A percentile compares a stretch with the other conserved stretches of the same genome.
These are phyloP conservation scores for Penicillium brevicompactum DNA, from an alignment of 2,329 filamentous ascomycete species.

Conservation along the genomic window DNA sequence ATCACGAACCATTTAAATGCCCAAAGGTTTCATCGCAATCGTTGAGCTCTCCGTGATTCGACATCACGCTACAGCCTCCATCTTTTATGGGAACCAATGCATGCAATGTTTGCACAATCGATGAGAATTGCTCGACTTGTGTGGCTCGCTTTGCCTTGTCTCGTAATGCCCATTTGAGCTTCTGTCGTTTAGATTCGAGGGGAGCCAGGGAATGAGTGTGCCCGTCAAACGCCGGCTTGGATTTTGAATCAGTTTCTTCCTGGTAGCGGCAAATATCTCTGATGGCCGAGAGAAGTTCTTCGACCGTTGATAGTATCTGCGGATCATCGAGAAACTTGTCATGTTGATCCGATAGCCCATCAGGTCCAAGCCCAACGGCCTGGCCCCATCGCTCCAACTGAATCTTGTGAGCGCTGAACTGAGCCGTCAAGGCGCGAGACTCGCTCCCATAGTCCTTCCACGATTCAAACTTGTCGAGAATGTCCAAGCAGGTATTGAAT, in stretches of 20 bases:
- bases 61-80: no score
- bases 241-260: not conserved
- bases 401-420: constrained; percentile 10
- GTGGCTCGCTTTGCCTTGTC: constrained; percentile 1
- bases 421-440: constrained; percentile 1
- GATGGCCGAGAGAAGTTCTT: constrained; percentile 5
- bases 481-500: constrained; percentile 10
- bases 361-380: constrained; percentile 1
- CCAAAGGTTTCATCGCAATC: not conserved
- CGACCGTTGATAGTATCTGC: not conserved
- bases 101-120: constrained; percentile 5
- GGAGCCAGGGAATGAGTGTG: not conserved
- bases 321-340: constrained; percentile 8
- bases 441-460: constrained; percentile 6
- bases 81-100: not conserved
- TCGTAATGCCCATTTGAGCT: constrained; percentile 5
- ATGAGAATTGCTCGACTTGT: constrained; percentile 7
- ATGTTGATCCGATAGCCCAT: constrained; percentile 2
- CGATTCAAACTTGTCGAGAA: constrained; percentile 3
- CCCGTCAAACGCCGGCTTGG: not conserved
- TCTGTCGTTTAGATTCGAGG: constrained; percentile 4
- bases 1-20: not conserved
- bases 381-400: constrained; percentile 10
- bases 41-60: no score
- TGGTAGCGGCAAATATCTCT: not conserved